Base-by-base conservation (phyloP, 1,284 basidiomycete species). In the Ganoderma meredithae region DNA sequence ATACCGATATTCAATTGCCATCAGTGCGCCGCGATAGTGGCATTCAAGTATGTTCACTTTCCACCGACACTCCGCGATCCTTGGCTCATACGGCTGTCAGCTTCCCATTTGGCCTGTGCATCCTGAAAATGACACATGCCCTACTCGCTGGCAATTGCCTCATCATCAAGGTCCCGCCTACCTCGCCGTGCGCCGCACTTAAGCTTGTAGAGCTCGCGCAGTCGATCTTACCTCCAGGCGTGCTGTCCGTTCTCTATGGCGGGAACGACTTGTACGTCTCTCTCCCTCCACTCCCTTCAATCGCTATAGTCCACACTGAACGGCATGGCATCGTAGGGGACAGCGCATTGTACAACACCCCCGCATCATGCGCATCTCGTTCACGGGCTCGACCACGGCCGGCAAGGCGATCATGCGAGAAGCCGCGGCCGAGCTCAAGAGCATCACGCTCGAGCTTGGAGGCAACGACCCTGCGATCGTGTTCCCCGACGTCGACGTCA, bases 121-220 rank as follows among this genome's bases (percentile, higher is more conserved):
- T 82, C 60, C 86, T 85, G 84, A 87, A 88, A 79, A 71, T 87
- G 69, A 85, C 80, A n/a, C 86, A 87, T n/a, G 85, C 86, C 12
- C 81, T 88, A 58, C 84, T 86, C 13, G 79, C 82, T 41, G 87
- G 87, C 64, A 86, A 85, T 81, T 82, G 82, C 66, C 80, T 88
- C 71, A 83, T 88, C 73, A 77, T 88, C 72, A 88, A 89, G 81
- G 83, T 70, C 0, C 65, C 72, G 4, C 72, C 72, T 10, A 65
- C 58, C 19, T 60, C 68, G 13, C 72, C 72, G 0, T 65, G 71
- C 56, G 27, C 61, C 31, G 47, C 56, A 15, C 33, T 70, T 17
- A 72, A 72, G 53, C 64, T 73, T 25, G 53, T 73, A 33, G 72
- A 72, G 60, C 64, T 68, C 40, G 71, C 71, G 6, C 72, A 73